These are phyloP conservation scores for Collybiopsis luxurians DNA, from an alignment of 768 basidiomycete species.

Conservation along the genomic window DNA sequence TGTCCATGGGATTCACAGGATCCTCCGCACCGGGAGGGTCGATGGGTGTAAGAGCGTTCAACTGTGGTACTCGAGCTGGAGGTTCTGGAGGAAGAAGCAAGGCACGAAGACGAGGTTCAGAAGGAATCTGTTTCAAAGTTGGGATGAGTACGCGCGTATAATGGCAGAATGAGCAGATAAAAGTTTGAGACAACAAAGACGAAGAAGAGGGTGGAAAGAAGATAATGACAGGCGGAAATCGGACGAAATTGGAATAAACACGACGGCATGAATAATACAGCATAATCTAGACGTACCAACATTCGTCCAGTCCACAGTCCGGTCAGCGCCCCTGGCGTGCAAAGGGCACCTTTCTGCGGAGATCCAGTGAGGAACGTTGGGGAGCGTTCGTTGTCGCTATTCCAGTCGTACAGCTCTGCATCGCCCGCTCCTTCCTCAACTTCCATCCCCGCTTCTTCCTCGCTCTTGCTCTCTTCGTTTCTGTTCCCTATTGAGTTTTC, in stretches of 20 bases:
- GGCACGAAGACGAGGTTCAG: conserved; percentile 11
- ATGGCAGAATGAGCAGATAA: too few relatives aligned
- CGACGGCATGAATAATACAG: not conserved
- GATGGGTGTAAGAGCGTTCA: not conserved
- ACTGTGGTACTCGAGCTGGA: conserved; percentile 3
- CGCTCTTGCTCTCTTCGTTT: not conserved
- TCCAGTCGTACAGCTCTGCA: not conserved
- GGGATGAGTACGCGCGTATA: too few relatives aligned
- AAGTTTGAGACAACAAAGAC: too few relatives aligned
- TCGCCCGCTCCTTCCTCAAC: too few relatives aligned
- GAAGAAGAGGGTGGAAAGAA: too few relatives aligned
- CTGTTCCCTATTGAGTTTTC: too few relatives aligned
- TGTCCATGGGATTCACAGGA: too few relatives aligned
- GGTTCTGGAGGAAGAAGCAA: conserved; percentile 11
- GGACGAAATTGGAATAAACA: not conserved
- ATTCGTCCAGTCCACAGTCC: conserved; percentile 65
- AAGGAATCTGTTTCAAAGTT: conserved; percentile 25
- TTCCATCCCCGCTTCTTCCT: too few relatives aligned
- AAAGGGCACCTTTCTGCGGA: conserved; percentile 19
- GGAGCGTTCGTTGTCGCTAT: not conserved
- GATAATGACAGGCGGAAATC: too few relatives aligned
- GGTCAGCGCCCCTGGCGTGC: conserved; percentile 43
- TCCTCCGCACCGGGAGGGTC: not conserved
- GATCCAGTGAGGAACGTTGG: not conserved
- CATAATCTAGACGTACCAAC: conserved; percentile 50